Base-by-base conservation (phyloP, 169 alveolate genomes). In the Perkinsus marinus region DNA sequence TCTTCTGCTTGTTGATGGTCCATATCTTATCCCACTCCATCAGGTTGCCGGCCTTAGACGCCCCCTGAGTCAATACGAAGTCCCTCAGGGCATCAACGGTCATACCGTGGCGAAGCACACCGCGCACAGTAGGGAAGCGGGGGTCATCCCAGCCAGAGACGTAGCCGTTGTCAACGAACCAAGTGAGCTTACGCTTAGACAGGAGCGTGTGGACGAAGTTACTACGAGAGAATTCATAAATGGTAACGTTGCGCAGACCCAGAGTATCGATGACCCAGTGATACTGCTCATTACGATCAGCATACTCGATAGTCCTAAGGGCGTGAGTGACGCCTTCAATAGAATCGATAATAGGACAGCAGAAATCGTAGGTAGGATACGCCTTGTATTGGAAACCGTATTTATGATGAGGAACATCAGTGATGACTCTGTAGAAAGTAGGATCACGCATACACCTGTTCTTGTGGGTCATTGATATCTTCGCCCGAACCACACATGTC, bases 11-110 rank as follows among this genome's bases (percentile, higher is more conserved):
- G 95, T 99, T 99, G 90, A 97, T 96, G 10, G 99, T 97, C 99
- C 99, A 99, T 0, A 99, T 95, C 93, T 98, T 98, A 94, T 98
- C 99, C 99, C 99, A 99, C 92, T 98, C 99, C 99, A 98, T 98
- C 93, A 98, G 95, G 91, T 97, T 98, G 39, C 98, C 98, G 37
- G 98, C 98, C 95, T 98, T 98, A 10, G 99, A 96, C 22, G 99
- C 99, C 10, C 99, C 99, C 92, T 98, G 99, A 90, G 98, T 99
- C 47, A 98, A 94, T 94, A 98, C 98, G 92, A 98, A 99, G 91
- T 98, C 98, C 92, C 97, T 96, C 92, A 99, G 95, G n/a, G 99
- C 99, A 68, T 98, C 97, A 92, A 98, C 98, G 26, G 99, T 96
- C 93, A 99, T 94, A 7, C 99, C 99, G 94, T 99, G 98, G 93